phyloP scores from a whole-genome alignment of 768 basidiomycete genomes.

The Phylloporus sp. region DNA sequence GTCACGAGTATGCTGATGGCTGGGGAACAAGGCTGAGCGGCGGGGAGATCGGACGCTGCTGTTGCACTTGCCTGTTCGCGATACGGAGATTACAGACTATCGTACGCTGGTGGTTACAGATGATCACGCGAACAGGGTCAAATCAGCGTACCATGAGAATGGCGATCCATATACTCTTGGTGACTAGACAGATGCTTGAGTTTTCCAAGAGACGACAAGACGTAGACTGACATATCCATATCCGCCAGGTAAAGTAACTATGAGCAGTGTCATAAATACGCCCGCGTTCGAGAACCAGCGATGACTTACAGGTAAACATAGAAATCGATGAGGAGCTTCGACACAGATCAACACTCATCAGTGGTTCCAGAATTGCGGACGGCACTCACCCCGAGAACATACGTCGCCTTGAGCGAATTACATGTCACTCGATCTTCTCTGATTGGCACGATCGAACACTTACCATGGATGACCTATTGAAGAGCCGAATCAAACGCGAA shows the following conservation, averaged over 20 bases:
- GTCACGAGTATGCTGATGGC: constrained; percentile 13
- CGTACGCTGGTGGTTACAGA: background rate
- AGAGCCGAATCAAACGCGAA: background rate
- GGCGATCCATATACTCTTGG: constrained; percentile 11
- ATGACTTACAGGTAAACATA: constrained; percentile 25
- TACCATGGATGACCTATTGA: constrained; percentile 15
- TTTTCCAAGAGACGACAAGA: background rate
- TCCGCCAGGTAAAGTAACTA: constrained; percentile 28
- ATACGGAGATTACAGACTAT: constrained; percentile 15
- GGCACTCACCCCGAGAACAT: constrained; percentile 21
- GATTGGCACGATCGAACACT: background rate
- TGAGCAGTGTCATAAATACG: background rate
- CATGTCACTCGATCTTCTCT: background rate
- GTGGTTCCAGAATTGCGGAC: background rate
- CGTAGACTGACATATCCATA: constrained; percentile 24
- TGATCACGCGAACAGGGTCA: background rate
- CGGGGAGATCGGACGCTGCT: background rate
- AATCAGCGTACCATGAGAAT: constrained; percentile 16
- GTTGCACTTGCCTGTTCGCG: constrained; percentile 17
- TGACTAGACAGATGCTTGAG: constrained; percentile 16
- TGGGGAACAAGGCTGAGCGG: background rate
- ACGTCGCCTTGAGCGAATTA: constrained; percentile 12
- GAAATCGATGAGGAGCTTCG: constrained; percentile 25
- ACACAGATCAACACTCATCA: background rate
- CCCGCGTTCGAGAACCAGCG: background rate